phyloP scores from a whole-genome alignment of 164 flowering plant species.

The Vitis labrusca region DNA sequence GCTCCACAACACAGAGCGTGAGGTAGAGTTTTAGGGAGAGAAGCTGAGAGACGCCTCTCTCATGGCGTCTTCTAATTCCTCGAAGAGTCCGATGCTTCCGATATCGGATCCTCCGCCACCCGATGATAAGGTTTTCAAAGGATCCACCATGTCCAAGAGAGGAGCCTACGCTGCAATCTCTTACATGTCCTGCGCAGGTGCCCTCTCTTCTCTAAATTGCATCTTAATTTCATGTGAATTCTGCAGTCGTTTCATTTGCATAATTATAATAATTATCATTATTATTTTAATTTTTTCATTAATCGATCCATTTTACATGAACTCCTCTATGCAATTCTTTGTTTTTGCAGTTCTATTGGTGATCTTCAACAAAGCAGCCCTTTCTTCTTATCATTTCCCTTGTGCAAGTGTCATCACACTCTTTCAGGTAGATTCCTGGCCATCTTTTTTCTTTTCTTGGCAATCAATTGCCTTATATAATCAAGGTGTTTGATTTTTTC shows the following conservation, averaged over 20 bases:
- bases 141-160: conserved; percentile 78
- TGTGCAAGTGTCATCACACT: conserved; percentile 94
- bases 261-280: background rate
- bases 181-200: conserved; percentile 93
- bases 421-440: conserved; percentile 55
- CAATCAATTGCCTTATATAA: too few relatives aligned
- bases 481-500: too few relatives aligned
- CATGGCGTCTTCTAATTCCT: conserved; percentile 22
- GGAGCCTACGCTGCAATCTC: conserved; percentile 87
- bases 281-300: too few relatives aligned
- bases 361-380: conserved; percentile 97
- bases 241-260: background rate
- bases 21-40: background rate
- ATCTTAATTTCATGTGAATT: background rate
- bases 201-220: background rate
- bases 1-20: background rate
- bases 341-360: conserved; percentile 81
- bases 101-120: conserved; percentile 40
- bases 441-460: too few relatives aligned
- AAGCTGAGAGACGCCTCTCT: conserved; percentile 4
- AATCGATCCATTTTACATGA: too few relatives aligned
- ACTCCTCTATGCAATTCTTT: background rate
- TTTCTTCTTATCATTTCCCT: conserved; percentile 89
- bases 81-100: conserved; percentile 47
- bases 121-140: conserved; percentile 66